Conservation (phyloP, 352 stramenopile genomes). For the Globisporangium parvum region DNA sequence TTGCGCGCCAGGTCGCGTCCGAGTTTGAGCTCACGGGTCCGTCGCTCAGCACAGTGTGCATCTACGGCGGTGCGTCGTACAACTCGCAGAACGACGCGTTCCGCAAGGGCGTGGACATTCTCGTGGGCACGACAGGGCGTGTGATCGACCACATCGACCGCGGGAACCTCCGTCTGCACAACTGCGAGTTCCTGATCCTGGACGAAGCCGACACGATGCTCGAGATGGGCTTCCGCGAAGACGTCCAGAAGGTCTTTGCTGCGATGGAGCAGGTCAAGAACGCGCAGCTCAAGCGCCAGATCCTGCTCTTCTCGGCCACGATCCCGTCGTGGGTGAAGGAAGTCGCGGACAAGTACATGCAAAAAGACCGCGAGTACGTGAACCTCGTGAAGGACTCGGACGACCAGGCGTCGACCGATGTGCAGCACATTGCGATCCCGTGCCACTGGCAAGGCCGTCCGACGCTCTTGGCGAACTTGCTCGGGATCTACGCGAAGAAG, state of each 20-base stretch:
- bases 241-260: slow-evolving; percentile 92
- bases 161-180: slow-evolving; percentile 83
- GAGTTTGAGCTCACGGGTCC: slow-evolving; percentile 85
- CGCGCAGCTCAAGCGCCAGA: slow-evolving; percentile 59
- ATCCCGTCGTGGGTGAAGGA: slow-evolving; percentile 91
- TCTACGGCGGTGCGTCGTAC: slow-evolving; percentile 92
- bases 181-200: slow-evolving; percentile 90
- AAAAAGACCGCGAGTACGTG: slow-evolving; percentile 81
- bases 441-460: slow-evolving; percentile 89
- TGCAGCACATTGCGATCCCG: slow-evolving; percentile 91
- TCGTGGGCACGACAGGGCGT: slow-evolving; percentile 91
- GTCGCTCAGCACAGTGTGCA: slow-evolving; percentile 80
- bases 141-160: slow-evolving; percentile 93
- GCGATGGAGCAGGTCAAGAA: slow-evolving; percentile 72
- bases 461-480: slow-evolving; percentile 64
- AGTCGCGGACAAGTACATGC: slow-evolving; percentile 89
- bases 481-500: slow-evolving; percentile 83
- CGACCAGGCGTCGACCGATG: slow-evolving; percentile 85
- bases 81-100: slow-evolving; percentile 86
- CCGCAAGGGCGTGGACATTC: slow-evolving; percentile 85
- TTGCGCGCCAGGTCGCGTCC: slow-evolving; percentile 94
- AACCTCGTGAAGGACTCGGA: slow-evolving; percentile 91
- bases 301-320: slow-evolving; percentile 92
- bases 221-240: slow-evolving; percentile 95
- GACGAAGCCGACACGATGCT: slow-evolving; percentile 95